Evolutionary conservation across 1,284 basidiomycete species (phyloP).

Genomic region (Inonotus obliquus): DNA sequence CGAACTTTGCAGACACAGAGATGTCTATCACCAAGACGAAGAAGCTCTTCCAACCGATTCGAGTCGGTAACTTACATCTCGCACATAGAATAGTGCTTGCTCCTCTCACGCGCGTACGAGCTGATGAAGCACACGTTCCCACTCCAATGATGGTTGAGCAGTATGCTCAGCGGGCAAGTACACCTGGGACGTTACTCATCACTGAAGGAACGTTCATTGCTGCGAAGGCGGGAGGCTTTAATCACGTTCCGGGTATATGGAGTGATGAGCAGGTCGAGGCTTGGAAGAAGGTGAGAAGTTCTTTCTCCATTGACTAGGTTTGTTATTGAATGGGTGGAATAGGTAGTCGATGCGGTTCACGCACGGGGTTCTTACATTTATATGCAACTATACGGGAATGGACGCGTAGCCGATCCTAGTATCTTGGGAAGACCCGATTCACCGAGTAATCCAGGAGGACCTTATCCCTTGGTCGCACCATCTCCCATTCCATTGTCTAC

Average conservation of each 20-base stretch:
- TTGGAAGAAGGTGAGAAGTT: slow-evolving; percentile 41
- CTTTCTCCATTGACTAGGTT: not conserved
- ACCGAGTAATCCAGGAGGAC: slow-evolving; percentile 25
- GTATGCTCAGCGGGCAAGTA: slow-evolving; percentile 42
- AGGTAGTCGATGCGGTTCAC: slow-evolving; percentile 37
- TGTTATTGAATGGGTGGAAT: slow-evolving; percentile 6
- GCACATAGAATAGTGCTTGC: slow-evolving; percentile 29
- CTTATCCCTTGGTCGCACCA: slow-evolving; percentile 35
- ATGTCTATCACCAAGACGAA: slow-evolving; percentile 30
- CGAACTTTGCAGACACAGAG: slow-evolving; percentile 31
- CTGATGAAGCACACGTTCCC: slow-evolving; percentile 22
- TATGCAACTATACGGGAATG: slow-evolving; percentile 43
- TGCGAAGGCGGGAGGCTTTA: slow-evolving; percentile 34
- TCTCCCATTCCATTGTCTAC: slow-evolving; percentile 38
- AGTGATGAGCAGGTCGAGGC: slow-evolving; percentile 38
- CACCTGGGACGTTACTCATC: slow-evolving; percentile 44
- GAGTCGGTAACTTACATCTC: slow-evolving; percentile 28
- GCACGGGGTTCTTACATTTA: slow-evolving; percentile 35
- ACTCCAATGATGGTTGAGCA: slow-evolving; percentile 35
- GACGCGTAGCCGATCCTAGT: slow-evolving; percentile 30
- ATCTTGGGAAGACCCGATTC: slow-evolving; percentile 22
- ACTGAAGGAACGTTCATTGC: slow-evolving; percentile 44
- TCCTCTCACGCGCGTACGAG: slow-evolving; percentile 31
- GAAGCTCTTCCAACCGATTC: slow-evolving; percentile 29
- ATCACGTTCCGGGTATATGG: slow-evolving; percentile 41